These are phyloP conservation scores for Helotiales sp. DNA, from an alignment of 2,329 filamentous ascomycete genomes.

Conservation along the genomic window DNA sequence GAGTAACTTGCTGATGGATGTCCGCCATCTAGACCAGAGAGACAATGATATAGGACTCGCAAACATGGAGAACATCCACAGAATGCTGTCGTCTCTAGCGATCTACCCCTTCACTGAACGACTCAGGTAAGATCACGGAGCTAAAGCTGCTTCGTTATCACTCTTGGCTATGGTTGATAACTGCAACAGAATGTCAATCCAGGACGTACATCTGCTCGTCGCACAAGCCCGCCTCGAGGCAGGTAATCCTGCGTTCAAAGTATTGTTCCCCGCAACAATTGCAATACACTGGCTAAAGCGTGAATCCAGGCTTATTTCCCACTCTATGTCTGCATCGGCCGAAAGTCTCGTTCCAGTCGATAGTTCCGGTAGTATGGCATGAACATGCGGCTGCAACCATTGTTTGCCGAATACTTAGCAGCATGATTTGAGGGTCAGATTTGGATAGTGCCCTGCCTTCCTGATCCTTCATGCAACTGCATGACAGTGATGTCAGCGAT, in stretches of 20 bases:
- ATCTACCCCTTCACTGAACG: constrained; percentile 58
- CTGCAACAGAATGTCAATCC: constrained; percentile 56
- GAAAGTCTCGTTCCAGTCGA: constrained; percentile 53
- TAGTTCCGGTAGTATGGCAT: background rate
- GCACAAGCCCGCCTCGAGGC: constrained; percentile 61
- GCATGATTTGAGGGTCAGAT: too few relatives aligned
- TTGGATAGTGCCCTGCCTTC: background rate
- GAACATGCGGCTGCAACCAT: background rate
- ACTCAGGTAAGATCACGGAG: constrained; percentile 27
- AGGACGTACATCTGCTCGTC: constrained; percentile 62
- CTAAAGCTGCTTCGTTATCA: background rate
- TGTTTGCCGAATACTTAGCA: background rate
- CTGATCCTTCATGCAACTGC: background rate
- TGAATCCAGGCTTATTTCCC: constrained; percentile 60
- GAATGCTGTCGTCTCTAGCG: constrained; percentile 59
- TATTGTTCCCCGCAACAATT: constrained; percentile 38
- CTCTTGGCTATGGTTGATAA: constrained; percentile 18
- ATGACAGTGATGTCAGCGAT: background rate
- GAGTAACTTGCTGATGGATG: background rate
- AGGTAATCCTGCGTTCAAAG: constrained; percentile 60
- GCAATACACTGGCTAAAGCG: constrained; percentile 16
- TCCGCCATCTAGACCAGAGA: constrained; percentile 50
- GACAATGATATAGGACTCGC: constrained; percentile 58
- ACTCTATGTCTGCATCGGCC: constrained; percentile 67
- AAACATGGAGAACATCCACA: constrained; percentile 60